Percentiles rank a stretch among this genome's conserved stretches.
phyloP scores from a whole-genome alignment of 2,329 filamentous ascomycete species.

The Polychaeton citri region DNA sequence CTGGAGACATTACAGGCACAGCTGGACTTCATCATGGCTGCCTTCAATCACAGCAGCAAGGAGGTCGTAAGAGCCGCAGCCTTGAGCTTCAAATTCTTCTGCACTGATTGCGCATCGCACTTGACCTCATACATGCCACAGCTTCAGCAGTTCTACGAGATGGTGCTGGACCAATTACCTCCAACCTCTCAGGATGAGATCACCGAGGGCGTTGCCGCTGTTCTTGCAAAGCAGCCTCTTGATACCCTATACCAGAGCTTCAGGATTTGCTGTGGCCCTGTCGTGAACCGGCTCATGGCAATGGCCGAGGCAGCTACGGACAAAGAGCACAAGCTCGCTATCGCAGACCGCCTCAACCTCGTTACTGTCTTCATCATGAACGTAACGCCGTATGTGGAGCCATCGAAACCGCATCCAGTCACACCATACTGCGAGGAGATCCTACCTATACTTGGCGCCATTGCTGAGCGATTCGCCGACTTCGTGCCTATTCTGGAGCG shows the following conservation, averaged over 20 bases:
- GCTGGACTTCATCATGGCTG: conserved; percentile 88
- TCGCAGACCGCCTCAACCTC: conserved; percentile 88
- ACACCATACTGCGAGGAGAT: conserved; percentile 96
- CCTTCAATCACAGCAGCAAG: conserved; percentile 75
- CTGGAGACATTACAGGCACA: conserved; percentile 85
- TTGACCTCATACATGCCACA: conserved; percentile 73
- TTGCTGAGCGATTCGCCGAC: conserved; percentile 74
- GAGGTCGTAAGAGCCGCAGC: conserved; percentile 88
- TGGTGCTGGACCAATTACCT: conserved; percentile 74
- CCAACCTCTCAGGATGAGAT: conserved; percentile 85
- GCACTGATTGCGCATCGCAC: conserved; percentile 81
- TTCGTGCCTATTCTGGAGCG: conserved; percentile 86
- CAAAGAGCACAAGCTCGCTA: conserved; percentile 68
- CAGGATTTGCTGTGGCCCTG: conserved; percentile 85
- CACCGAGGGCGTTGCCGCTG: conserved; percentile 85
- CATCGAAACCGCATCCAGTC: conserved; percentile 66
- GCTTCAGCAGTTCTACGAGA: conserved; percentile 84
- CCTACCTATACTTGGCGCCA: conserved; percentile 72
- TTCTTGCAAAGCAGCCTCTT: conserved; percentile 73
- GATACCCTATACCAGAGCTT: conserved; percentile 71
- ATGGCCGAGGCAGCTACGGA: conserved; percentile 77
- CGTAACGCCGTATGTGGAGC: conserved; percentile 60
- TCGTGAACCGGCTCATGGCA: conserved; percentile 71
- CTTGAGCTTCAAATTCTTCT: conserved; percentile 92
- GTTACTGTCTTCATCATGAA: conserved; percentile 80